These are phyloP conservation scores for Panicum virgatum DNA, from an alignment of 202 grass and related monocot species.

Conservation along the genomic window DNA sequence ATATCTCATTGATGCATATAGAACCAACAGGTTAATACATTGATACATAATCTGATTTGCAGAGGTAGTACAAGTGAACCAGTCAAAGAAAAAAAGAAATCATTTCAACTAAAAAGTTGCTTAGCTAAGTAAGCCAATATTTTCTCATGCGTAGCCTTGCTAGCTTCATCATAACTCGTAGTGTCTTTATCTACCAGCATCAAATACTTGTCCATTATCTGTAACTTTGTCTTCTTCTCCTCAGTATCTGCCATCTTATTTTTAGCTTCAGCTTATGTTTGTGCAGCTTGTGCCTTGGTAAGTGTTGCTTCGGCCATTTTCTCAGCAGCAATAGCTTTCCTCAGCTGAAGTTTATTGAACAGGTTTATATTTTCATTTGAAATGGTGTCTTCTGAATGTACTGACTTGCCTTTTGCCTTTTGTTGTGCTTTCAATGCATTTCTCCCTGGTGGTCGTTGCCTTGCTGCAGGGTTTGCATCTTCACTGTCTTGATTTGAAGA, in stretches of 20 bases:
- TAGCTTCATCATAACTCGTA: no score
- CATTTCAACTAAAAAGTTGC: no score
- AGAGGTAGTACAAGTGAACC: no score
- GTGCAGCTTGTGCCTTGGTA: not conserved
- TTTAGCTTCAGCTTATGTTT: not conserved
- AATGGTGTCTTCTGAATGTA: not conserved
- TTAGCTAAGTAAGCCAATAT: no score
- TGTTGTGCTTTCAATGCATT: not conserved
- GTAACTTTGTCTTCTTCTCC: not conserved
- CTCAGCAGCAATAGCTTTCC: not conserved
- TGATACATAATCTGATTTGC: no score
- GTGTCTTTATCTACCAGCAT: no score
- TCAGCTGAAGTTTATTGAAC: not conserved
- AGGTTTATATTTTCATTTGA: not conserved
- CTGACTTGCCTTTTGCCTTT: not conserved
- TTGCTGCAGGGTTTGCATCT: not conserved
- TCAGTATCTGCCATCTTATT: not conserved
- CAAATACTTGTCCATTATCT: no score
- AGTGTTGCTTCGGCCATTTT: conserved; percentile 1
- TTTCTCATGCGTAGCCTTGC: no score
- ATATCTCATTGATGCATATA: no score
- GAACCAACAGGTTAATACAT: no score
- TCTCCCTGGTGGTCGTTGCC: not conserved
- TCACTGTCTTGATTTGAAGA: not conserved
- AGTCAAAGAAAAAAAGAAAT: no score